These are phyloP conservation scores for Kewa caespitosa DNA, from an alignment of 179 eudicot genomes.

Conservation along the genomic window DNA sequence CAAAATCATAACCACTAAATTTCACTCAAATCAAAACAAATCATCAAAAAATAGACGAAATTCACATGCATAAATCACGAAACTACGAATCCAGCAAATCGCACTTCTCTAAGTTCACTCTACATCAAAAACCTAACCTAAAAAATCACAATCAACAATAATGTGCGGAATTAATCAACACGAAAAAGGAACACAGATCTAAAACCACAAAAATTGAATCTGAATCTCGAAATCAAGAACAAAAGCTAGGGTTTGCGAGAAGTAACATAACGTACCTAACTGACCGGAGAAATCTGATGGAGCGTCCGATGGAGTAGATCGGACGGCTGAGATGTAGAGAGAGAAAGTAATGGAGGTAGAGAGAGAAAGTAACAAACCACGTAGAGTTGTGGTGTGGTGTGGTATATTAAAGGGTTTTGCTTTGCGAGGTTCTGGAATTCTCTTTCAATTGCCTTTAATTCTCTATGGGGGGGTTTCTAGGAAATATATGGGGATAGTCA, in stretches of 20 bases:
- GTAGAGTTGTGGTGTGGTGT: no score
- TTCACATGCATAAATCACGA: background rate
- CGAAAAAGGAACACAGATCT: background rate
- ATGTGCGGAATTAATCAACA: background rate
- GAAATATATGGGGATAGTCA: background rate
- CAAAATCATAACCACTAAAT: background rate
- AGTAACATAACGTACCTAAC: background rate
- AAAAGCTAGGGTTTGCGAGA: background rate
- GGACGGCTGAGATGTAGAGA: constrained; percentile 12
- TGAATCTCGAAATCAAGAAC: background rate
- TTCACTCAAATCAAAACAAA: background rate
- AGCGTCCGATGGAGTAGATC: constrained; percentile 12
- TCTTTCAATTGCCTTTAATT: background rate
- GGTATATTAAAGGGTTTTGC: background rate
- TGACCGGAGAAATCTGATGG: background rate
- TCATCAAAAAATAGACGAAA: background rate
- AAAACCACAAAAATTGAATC: background rate
- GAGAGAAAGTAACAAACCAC: background rate
- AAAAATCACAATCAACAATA: background rate
- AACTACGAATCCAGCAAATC: background rate
- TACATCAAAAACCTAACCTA: background rate
- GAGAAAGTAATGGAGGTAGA: background rate
- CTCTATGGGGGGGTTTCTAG: background rate
- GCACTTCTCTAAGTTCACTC: background rate
- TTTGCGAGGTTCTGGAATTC: constrained; percentile 9